phyloP scores from a whole-genome alignment of 116 monocot species.

The Zostera marina region DNA sequence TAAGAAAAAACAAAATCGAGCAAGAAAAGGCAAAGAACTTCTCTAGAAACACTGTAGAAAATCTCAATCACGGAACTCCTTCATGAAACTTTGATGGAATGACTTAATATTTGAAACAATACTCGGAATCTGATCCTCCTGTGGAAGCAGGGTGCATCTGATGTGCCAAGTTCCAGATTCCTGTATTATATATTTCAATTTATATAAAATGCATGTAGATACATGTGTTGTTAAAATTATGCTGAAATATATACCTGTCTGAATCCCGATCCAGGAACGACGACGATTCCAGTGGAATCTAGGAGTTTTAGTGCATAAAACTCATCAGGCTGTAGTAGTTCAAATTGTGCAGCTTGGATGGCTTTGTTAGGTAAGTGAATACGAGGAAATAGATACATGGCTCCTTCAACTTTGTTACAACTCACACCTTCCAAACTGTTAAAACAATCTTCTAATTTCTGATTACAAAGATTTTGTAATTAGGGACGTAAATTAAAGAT shows the following conservation, averaged over 20 bases:
- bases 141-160: slow-evolving; percentile 68
- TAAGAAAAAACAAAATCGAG: background rate
- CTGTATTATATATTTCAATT: too few relatives aligned
- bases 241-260: slow-evolving; percentile 35
- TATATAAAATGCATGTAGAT: background rate
- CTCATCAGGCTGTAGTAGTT: slow-evolving; percentile 35
- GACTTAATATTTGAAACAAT: slow-evolving; percentile 43
- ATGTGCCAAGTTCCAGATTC: slow-evolving; percentile 68
- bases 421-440: slow-evolving; percentile 78
- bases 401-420: slow-evolving; percentile 85
- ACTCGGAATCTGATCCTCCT: slow-evolving; percentile 75
- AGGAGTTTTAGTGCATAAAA: slow-evolving; percentile 65
- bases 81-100: slow-evolving; percentile 67
- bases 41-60: too few relatives aligned
- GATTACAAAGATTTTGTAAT: background rate
- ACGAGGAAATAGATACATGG: slow-evolving; percentile 91
- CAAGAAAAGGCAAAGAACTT: too few relatives aligned
- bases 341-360: slow-evolving; percentile 51
- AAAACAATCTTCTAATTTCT: slow-evolving; percentile 72
- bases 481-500: background rate
- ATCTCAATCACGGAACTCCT: slow-evolving; percentile 33
- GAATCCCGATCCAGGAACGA: slow-evolving; percentile 85
- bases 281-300: slow-evolving; percentile 66
- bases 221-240: background rate
- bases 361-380: slow-evolving; percentile 59